phyloP scores from a whole-genome alignment of 2,329 filamentous ascomycete genomes.

The Neophaeococcomyces aloes region DNA sequence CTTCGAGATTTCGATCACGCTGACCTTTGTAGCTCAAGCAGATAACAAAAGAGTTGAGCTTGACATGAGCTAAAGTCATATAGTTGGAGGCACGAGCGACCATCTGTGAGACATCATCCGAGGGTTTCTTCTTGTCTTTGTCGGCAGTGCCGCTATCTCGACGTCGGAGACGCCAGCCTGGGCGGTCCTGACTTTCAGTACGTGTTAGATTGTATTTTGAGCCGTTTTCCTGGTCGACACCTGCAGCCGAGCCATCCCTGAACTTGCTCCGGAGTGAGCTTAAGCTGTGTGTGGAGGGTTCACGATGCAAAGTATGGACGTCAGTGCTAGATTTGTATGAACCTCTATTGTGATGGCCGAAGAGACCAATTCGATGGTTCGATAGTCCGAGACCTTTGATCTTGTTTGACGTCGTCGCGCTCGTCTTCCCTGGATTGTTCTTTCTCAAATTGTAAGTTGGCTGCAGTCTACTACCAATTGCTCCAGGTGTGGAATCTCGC shows the following conservation, averaged over 20 bases:
- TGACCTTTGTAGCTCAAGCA: slow-evolving; percentile 96
- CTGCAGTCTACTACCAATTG: slow-evolving; percentile 69
- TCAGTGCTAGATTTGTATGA: slow-evolving; percentile 1
- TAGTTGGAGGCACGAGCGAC: slow-evolving; percentile 89
- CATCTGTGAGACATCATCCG: slow-evolving; percentile 93
- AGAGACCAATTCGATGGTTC: slow-evolving; percentile 18
- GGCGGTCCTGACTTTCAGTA: slow-evolving; percentile 2
- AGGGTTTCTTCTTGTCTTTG: slow-evolving; percentile 48
- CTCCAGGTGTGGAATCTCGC: slow-evolving; percentile 55
- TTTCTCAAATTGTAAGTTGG: slow-evolving; percentile 52
- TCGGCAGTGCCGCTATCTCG: slow-evolving; percentile 37
- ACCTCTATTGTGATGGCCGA: slow-evolving; percentile 13
- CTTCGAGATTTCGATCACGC: slow-evolving; percentile 87
- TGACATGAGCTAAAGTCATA: slow-evolving; percentile 94
- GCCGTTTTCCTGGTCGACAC: slow-evolving; percentile 13
- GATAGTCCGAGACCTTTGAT: slow-evolving; percentile 15
- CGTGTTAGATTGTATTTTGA: not conserved
- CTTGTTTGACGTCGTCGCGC: slow-evolving; percentile 9
- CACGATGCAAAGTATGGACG: slow-evolving; percentile 11
- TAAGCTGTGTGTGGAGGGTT: slow-evolving; percentile 24
- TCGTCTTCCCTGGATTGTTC: slow-evolving; percentile 6
- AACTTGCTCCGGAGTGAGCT: slow-evolving; percentile 9
- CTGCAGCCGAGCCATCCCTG: slow-evolving; percentile 21
- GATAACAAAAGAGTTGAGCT: slow-evolving; percentile 86
- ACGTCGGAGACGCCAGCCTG: slow-evolving; percentile 1